Base-by-base conservation (phyloP, 1,139 yeast genomes). In the Saccharomycopsis phalli region DNA sequence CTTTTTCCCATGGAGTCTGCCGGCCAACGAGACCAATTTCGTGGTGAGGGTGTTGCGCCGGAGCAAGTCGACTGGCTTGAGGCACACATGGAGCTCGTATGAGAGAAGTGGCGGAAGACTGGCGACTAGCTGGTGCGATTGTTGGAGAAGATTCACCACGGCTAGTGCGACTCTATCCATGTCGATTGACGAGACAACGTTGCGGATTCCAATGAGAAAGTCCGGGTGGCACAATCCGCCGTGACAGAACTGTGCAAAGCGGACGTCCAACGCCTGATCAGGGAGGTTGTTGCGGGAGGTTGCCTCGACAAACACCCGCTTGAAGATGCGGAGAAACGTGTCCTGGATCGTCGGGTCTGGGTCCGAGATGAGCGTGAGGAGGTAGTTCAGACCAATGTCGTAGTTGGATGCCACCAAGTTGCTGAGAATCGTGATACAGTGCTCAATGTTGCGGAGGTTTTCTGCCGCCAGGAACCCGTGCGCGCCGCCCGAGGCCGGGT, bases 11-110 rank as follows among this genome's bases (percentile, higher is more conserved):
- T 75, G 70, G 19, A 69, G 66, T 50, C 78, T 76, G 0, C 94
- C 82, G 51, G 78, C 77, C 32, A 81, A 67, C 0, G 91, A 80
- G 39, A 84, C 64, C 35, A 86, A 66, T 51, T 87, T 71, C 0
- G 95, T 84, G 29, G 93, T 81, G 21, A 86, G 81, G 40, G 93
- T 80, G 56, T 86, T 86, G 45, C 94, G 69, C 53, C 95, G 68
- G 50, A 86, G 67, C 25, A 84, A 72, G 53, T 83, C 94, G 33
- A 82, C 71, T 95, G 46, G 74, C 75, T 22, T 62, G 62, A 20
- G 84, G 64, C 41, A 82, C 62, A 4, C 71, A 68, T 6, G 69
- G 60, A 37, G 82, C 76, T 32, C 47, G 25, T 41, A 32, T n/a
- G 36, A 23, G 22, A 44, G n/a, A 4, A 44, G 25, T 10, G 21